phyloP scores from a whole-genome alignment of 345 rosid species.

The Ailanthus altissimus region DNA sequence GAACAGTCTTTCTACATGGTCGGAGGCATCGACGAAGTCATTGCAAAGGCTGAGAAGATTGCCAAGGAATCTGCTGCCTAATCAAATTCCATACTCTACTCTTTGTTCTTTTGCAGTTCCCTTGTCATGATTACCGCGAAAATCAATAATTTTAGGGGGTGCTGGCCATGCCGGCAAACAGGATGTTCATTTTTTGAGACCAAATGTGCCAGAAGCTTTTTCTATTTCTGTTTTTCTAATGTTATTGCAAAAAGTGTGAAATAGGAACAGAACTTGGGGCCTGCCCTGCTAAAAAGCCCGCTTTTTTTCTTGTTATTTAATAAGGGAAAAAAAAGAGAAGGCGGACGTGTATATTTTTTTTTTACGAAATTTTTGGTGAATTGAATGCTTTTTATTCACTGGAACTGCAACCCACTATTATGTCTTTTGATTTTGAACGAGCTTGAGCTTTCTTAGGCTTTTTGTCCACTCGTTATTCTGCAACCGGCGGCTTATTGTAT shows the following conservation, averaged over 20 bases:
- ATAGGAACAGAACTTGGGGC: conserved; percentile 24
- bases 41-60: conserved; percentile 86
- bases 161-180: conserved; percentile 37
- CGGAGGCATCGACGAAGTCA: conserved; percentile 82
- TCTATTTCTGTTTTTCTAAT: conserved; percentile 23
- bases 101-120: conserved; percentile 15
- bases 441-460: background rate
- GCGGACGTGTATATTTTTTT: conserved; percentile 32
- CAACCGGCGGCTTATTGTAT: too few species aligned
- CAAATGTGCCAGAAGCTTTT: conserved; percentile 17
- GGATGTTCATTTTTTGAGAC: conserved; percentile 34
- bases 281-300: conserved; percentile 7
- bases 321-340: conserved; percentile 13
- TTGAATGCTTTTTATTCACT: background rate
- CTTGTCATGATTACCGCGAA: conserved; percentile 26
- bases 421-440: background rate
- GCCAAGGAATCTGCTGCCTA: conserved; percentile 65
- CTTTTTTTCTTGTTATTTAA: conserved; percentile 24
- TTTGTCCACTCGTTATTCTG: background rate
- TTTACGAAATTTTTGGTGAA: conserved; percentile 12
- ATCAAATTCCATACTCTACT: conserved; percentile 1
- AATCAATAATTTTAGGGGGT: conserved; percentile 31
- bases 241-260: conserved; percentile 26
- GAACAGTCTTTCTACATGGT: conserved; percentile 89
- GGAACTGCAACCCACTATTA: background rate